Conservation (phyloP, 139 green algal genomes). For the Chlamydomonas urium region DNA sequence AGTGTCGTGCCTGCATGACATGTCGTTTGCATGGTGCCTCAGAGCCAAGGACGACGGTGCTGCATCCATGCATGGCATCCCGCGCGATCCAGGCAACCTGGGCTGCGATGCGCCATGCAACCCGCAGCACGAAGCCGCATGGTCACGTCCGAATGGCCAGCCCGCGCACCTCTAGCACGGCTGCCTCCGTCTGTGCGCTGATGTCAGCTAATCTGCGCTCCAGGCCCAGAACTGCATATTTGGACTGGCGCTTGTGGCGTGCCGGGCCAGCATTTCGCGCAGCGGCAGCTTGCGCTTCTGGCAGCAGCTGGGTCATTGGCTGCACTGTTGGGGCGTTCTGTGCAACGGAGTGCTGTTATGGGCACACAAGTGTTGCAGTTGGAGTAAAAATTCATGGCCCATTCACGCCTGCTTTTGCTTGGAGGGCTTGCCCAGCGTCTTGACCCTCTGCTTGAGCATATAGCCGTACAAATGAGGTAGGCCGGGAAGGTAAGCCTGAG, state of each 20-base stretch:
- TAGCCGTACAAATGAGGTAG: constrained; percentile 80
- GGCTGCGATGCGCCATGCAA: background rate
- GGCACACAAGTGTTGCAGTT: too few relatives aligned
- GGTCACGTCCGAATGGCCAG: too few relatives aligned
- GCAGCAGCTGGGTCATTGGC: too few relatives aligned
- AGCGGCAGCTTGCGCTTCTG: too few relatives aligned
- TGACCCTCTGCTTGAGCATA: constrained; percentile 81
- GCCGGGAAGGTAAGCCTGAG: constrained; percentile 54
- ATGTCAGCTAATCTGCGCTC: constrained; percentile 26
- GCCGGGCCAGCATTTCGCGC: too few relatives aligned
- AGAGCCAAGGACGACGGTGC: background rate
- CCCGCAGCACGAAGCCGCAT: too few relatives aligned
- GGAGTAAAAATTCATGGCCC: background rate
- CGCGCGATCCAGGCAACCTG: background rate
- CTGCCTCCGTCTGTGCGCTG: constrained; percentile 28
- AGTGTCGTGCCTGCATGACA: constrained; percentile 29
- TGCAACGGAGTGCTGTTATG: too few relatives aligned
- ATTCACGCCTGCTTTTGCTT: background rate
- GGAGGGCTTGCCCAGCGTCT: constrained; percentile 48
- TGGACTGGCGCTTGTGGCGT: too few relatives aligned
- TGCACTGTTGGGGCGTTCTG: too few relatives aligned
- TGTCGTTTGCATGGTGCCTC: background rate
- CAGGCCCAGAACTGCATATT: constrained; percentile 22
- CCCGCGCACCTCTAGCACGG: constrained; percentile 34
- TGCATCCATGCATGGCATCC: background rate